phyloP scores from a whole-genome alignment of 1,284 basidiomycete genomes.

The Heterobasidion annosum region DNA sequence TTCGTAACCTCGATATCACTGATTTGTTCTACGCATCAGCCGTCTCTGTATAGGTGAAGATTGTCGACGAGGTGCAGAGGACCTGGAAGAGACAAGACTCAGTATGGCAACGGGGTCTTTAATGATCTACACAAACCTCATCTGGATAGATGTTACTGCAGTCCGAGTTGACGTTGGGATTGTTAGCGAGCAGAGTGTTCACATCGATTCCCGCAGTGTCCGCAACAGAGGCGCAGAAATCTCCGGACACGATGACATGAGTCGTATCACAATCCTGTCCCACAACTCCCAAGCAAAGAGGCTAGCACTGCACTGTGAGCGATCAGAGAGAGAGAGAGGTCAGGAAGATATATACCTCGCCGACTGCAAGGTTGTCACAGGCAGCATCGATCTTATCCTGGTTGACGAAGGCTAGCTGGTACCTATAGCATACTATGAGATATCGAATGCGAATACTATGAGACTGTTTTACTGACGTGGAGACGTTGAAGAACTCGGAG shows the following conservation, averaged over 20 bases:
- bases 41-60: not conserved
- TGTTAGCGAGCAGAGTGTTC: constrained; percentile 38
- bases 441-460: constrained; percentile 8
- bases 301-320: constrained; percentile 5
- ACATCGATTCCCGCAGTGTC: constrained; percentile 23
- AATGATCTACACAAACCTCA: constrained; percentile 24
- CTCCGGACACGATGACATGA: constrained; percentile 33
- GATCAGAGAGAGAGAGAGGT: not conserved
- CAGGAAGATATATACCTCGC: constrained; percentile 14
- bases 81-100: not conserved
- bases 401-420: constrained; percentile 55
- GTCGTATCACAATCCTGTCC: constrained; percentile 13
- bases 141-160: constrained; percentile 40
- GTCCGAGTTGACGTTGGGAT: constrained; percentile 38
- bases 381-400: constrained; percentile 30
- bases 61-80: not conserved
- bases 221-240: constrained; percentile 33
- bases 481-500: not conserved
- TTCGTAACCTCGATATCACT: not conserved
- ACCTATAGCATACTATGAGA: constrained; percentile 24
- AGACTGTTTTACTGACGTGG: constrained; percentile 23
- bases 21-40: not conserved
- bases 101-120: not conserved
- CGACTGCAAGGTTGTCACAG: constrained; percentile 47
- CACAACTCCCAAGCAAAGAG: constrained; percentile 34